Percentiles rank a stretch among this genome's conserved stretches.
Evolutionary conservation across 2,329 filamentous ascomycete species (phyloP).

Genomic region (Botrytis galanthina): DNA sequence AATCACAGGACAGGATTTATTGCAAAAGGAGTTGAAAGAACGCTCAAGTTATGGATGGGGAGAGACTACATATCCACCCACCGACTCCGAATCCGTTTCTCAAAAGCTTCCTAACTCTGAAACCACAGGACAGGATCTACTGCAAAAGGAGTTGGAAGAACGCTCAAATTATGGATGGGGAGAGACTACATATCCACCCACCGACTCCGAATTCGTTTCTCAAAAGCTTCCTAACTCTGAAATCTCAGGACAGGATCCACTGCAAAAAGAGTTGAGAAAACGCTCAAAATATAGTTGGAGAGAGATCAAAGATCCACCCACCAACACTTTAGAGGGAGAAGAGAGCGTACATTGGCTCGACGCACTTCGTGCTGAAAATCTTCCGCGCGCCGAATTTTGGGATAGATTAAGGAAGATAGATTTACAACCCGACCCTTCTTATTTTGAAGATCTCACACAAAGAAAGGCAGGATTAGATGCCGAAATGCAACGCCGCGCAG

Average conservation of each 20-base stretch:
- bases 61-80: too few relatives aligned
- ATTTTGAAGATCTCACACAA: too few relatives aligned
- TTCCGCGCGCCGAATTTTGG: neutral
- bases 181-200: too few relatives aligned
- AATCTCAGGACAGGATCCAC: neutral
- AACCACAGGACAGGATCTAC: neutral
- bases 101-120: neutral
- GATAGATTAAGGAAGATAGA: neutral
- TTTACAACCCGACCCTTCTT: too few relatives aligned
- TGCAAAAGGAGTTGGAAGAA: neutral
- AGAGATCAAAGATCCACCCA: neutral
- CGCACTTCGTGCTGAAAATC: neutral
- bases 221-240: neutral
- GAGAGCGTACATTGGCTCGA: neutral
- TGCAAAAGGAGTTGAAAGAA: too few relatives aligned
- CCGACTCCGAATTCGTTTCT: too few relatives aligned
- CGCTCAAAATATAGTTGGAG: neutral
- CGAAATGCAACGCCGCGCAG: neutral
- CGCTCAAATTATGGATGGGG: neutral
- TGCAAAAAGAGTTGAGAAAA: neutral
- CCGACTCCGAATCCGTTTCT: too few relatives aligned
- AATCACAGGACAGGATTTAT: too few relatives aligned
- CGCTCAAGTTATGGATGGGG: too few relatives aligned
- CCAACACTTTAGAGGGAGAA: neutral
- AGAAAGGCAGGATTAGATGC: neutral